Evolutionary conservation across 202 grass and related monocot genomes (phyloP).

Genomic region (Panicum virgatum): DNA sequence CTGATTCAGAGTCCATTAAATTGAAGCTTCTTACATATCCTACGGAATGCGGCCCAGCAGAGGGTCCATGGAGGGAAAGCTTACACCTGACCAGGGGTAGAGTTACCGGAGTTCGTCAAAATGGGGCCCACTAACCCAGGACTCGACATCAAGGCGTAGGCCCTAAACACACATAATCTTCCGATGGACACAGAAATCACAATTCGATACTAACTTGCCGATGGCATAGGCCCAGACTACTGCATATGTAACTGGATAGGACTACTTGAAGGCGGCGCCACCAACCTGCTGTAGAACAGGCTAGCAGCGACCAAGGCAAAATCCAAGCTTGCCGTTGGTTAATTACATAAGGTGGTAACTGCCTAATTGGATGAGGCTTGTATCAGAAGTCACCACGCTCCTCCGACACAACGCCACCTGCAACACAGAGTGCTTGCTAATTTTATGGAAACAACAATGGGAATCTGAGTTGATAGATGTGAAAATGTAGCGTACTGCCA

Average conservation of each 20-base stretch:
- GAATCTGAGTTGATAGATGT: neutral
- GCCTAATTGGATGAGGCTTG: neutral
- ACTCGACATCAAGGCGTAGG: neutral
- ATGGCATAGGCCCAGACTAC: no score
- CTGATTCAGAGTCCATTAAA: neutral
- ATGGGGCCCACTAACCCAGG: neutral
- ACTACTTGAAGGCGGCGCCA: neutral
- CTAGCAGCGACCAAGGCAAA: constrained; percentile 10
- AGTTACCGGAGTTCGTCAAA: neutral
- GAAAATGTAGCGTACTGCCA: constrained; percentile 38
- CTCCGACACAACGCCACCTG: constrained; percentile 50
- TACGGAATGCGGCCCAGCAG: neutral
- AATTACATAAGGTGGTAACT: neutral
- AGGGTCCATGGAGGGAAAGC: neutral
- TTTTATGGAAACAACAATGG: neutral
- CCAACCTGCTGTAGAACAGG: neutral
- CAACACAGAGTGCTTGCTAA: neutral
- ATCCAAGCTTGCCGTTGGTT: constrained; percentile 8
- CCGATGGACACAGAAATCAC: neutral
- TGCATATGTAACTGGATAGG: neutral
- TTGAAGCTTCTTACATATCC: neutral
- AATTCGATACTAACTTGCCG: neutral
- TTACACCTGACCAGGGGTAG: neutral
- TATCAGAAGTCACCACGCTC: constrained; percentile 49
- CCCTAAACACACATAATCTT: neutral